Evolutionary conservation across 306 rosid species (phyloP), one percentile per base, ranked within the genome.

Genomic region (Spatholobus suberectus): DNA sequence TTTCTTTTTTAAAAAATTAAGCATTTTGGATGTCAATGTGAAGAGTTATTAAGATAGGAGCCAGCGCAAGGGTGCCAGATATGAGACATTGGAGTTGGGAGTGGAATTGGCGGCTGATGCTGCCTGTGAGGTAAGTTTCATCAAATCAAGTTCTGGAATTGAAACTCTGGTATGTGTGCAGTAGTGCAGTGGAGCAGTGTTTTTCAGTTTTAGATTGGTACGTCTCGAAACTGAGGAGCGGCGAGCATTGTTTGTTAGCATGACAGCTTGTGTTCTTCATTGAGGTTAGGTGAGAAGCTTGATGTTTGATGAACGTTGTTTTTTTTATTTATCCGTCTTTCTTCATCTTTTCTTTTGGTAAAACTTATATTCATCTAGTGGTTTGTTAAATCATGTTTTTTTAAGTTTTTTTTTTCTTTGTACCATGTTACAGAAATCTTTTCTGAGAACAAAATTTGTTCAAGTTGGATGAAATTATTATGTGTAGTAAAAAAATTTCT

Each of bases 51-150:
- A 38, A 40, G 65, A 34, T 17, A n/a, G n/a, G 12, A 29, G 18
- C 67, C 7, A 37, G 32, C 32, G 32, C 2, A 29, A 3, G 32
- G 32, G 66, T 27, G 51, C 35, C 23, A n/a, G 75, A 41, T n/a
- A 34, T 37, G 78, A 35, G 86, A 40, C 76, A 65, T 75, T 72
- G 87, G 80, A 43, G 74, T 81, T 76, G 87, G 80, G n/a, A 65
- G 76, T 26, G 78, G 38, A 79, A 86, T 65, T 89, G 90, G 95
- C 93, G 90, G 92, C 90, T 73, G 86, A 8, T 85, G 76, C 32
- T 23, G 69, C 13, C 11, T 68, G 84, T 2, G 74, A 46, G 83
- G 72, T 38, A 43, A 34, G 85, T 82, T 80, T 83, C 15, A 85
- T 87, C 85, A 81, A 27, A 85, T 87, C 80, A 78, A 58, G 68